phyloP scores from a whole-genome alignment of 257 asterid genomes.

The Eustoma russellianum region DNA sequence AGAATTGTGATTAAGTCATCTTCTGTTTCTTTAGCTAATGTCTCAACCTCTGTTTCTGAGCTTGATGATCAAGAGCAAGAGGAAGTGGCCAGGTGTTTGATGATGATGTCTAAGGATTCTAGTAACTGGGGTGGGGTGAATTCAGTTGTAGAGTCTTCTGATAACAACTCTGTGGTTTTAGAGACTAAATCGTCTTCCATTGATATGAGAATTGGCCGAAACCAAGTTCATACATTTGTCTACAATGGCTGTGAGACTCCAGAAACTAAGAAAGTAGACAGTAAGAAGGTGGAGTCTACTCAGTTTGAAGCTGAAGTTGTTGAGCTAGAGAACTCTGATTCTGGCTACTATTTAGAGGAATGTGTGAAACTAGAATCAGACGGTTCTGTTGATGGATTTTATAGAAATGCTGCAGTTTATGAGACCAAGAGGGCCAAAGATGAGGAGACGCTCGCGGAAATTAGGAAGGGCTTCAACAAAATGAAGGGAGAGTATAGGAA shows the following conservation, averaged over 20 bases:
- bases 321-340: slow-evolving; percentile 57
- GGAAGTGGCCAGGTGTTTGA: slow-evolving; percentile 69
- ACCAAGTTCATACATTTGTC: slow-evolving; percentile 12
- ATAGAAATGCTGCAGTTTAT: slow-evolving; percentile 13
- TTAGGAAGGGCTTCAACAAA: slow-evolving; percentile 20
- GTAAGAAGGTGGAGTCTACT: slow-evolving; percentile 25
- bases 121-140: slow-evolving; percentile 44
- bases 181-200: slow-evolving; percentile 73
- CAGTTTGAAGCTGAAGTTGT: slow-evolving; percentile 28
- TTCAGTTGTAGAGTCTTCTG: slow-evolving; percentile 85
- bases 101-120: slow-evolving; percentile 78
- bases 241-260: slow-evolving; percentile 17
- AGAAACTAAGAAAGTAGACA: slow-evolving; percentile 17
- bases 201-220: slow-evolving; percentile 35
- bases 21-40: slow-evolving; percentile 31
- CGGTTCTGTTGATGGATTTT: slow-evolving; percentile 43
- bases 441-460: slow-evolving; percentile 24
- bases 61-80: slow-evolving; percentile 70
- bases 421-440: slow-evolving; percentile 18
- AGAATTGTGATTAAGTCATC: slow-evolving; percentile 34
- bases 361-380: slow-evolving; percentile 61
- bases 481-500: slow-evolving; percentile 23
- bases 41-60: slow-evolving; percentile 63
- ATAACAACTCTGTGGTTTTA: slow-evolving; percentile 63
- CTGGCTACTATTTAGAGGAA: slow-evolving; percentile 85